Evolutionary conservation across 805 yeast genomes (phyloP), one percentile per base, ranked within the genome.

Genomic region (Wickerhamiella sorbophila): DNA sequence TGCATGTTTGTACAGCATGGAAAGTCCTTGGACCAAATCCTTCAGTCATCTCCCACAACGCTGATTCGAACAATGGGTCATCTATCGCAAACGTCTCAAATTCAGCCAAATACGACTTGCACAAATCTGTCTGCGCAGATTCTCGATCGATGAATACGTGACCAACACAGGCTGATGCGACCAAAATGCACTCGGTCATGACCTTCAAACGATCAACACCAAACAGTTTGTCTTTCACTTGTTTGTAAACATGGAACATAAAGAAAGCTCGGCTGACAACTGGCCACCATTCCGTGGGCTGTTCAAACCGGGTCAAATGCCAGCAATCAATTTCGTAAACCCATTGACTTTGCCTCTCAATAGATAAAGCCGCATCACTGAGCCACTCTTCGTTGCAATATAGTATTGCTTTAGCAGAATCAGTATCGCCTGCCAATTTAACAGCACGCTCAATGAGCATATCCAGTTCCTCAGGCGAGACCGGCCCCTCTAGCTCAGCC

Each of bases 1-100:
- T 33, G 2, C 48, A 18, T 4, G 44, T 33, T 12, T 41, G 43
- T 4, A 50, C 48, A 14, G 52, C 52, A 31, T 46, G 49, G 27
- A 41, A 50, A 2, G 50, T 50, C 2, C 34, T 14, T 4, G 38
- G 26, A 16, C 33, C 17, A 6, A 38, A 2, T 1, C 39, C 31
- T 9, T 8, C 33, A 4, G 39, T 31, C 8, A 40, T 27, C 12
- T 40, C 39, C 43, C 43, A 40, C 8, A 40, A n/a, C 16, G 9
- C 15, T 14, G 8, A 9, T n/a, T 31, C 33, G n/a, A 14, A 9
- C 8, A 9, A 31, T 6, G 33, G 33, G 15, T 31, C 17, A 12
- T 9, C 15, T 8, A 16, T 9, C 5, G 8, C 33, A 8, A 9
- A n/a, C 15, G 8, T 16, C 17, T 31, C 33, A 16, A 31, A 31